Evolutionary conservation across 108 stramenopile species (phyloP).

Genomic region (Cyclotella atomus): DNA sequence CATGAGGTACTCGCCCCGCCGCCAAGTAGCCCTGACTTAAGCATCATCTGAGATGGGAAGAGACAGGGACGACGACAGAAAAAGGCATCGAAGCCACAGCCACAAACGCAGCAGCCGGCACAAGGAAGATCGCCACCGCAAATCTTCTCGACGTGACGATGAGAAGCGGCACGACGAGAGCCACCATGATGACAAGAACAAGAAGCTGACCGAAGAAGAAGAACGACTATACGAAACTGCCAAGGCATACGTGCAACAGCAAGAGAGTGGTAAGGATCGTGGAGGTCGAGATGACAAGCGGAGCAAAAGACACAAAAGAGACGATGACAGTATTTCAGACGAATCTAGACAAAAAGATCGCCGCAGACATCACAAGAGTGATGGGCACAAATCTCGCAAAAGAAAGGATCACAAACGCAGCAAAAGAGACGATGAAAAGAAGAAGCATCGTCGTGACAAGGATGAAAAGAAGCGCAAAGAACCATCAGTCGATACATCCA

Average conservation of each 20-base stretch:
- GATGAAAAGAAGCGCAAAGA: slow-evolving; percentile 33
- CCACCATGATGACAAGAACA: background rate
- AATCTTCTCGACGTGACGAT: background rate
- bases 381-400: background rate
- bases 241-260: slow-evolving; percentile 32
- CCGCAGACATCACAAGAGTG: background rate
- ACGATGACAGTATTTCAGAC: slow-evolving; percentile 3
- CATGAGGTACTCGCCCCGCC: no score
- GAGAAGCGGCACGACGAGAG: background rate
- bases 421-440: slow-evolving; percentile 9
- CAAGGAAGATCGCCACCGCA: background rate
- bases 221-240: slow-evolving; percentile 43
- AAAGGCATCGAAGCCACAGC: slow-evolving; percentile 6
- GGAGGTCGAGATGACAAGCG: slow-evolving; percentile 5
- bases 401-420: slow-evolving; percentile 6
- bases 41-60: no score
- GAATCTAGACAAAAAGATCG: background rate
- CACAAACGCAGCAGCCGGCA: background rate
- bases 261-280: slow-evolving; percentile 23
- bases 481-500: slow-evolving; percentile 44
- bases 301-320: background rate
- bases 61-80: slow-evolving; percentile 5
- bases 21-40: no score
- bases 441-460: slow-evolving; percentile 28
- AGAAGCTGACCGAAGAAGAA: slow-evolving; percentile 43